Percentiles rank a stretch among this genome's conserved stretches.
phyloP scores from a whole-genome alignment of 495 filamentous ascomycete genomes.

The Lineolata rhizophorae region DNA sequence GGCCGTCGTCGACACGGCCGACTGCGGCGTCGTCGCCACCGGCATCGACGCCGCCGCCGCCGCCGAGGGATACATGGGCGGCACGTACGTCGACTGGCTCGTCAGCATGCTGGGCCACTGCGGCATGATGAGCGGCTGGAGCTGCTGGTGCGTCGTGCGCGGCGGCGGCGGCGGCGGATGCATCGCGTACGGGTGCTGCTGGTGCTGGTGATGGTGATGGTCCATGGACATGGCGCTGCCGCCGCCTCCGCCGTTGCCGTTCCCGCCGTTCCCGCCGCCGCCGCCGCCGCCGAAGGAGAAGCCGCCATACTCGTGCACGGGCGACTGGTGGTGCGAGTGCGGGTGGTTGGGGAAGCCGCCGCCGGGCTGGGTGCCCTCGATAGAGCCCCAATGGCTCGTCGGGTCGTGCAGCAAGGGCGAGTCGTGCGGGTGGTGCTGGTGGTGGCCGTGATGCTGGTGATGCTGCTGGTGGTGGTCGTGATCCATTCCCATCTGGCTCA shows the following conservation, averaged over 20 bases:
- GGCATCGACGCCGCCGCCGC: conserved; percentile 17
- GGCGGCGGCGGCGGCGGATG: conserved; percentile 20
- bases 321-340: conserved; percentile 20
- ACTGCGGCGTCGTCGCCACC: conserved; percentile 19
- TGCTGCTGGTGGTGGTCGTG: conserved; percentile 18
- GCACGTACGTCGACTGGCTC: conserved; percentile 23
- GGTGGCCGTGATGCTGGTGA: conserved; percentile 6
- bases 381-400: too few species aligned
- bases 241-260: too few species aligned
- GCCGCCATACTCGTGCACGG: conserved; percentile 22
- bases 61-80: conserved; percentile 15
- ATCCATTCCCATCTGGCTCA: conserved; percentile 19
- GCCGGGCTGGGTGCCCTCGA: too few species aligned
- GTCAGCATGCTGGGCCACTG: conserved; percentile 31
- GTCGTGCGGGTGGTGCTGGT: too few species aligned
- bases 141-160: conserved; percentile 20
- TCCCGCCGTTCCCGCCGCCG: too few species aligned
- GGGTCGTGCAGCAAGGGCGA: too few species aligned
- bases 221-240: not conserved
- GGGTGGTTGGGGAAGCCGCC: too few species aligned
- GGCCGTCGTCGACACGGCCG: conserved; percentile 22
- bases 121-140: conserved; percentile 29
- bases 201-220: not conserved
- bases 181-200: conserved; percentile 8
- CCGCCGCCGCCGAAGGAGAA: too few species aligned